A percentile compares a stretch with the other conserved stretches of the same genome.
phyloP scores from a whole-genome alignment of 495 filamentous ascomycete genomes.

The Penicillium simplicissimum region DNA sequence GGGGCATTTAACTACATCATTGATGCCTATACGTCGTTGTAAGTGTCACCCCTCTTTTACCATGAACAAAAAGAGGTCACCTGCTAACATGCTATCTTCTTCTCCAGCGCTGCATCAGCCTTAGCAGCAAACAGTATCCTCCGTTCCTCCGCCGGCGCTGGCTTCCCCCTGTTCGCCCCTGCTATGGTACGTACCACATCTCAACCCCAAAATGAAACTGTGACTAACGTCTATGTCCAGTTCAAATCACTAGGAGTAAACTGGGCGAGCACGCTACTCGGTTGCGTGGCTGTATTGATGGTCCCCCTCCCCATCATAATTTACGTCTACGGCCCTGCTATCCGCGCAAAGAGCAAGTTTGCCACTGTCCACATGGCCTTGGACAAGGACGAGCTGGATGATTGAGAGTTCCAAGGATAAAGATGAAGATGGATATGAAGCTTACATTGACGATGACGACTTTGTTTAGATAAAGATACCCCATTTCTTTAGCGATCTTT shows the following conservation, averaged over 20 bases:
- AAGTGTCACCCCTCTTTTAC: conserved; percentile 34
- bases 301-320: conserved; percentile 79
- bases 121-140: conserved; percentile 85
- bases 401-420: background rate
- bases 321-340: conserved; percentile 60
- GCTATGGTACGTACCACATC: conserved; percentile 56
- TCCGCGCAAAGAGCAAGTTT: conserved; percentile 65
- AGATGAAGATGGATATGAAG: background rate
- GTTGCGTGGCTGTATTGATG: conserved; percentile 63
- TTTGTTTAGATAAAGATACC: conserved; percentile 1
- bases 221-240: conserved; percentile 16
- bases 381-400: conserved; percentile 15
- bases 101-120: conserved; percentile 68
- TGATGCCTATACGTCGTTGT: conserved; percentile 86
- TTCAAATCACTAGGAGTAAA: conserved; percentile 73
- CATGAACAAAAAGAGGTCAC: background rate
- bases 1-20: conserved; percentile 84
- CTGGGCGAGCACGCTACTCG: conserved; percentile 74
- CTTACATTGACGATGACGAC: background rate
- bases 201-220: background rate
- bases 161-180: conserved; percentile 75
- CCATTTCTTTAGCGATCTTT: background rate
- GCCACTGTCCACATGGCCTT: conserved; percentile 39
- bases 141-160: conserved; percentile 72
- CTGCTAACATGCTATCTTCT: conserved; percentile 6